phyloP scores from a whole-genome alignment of 805 yeast species.

The Candida ulmi region DNA sequence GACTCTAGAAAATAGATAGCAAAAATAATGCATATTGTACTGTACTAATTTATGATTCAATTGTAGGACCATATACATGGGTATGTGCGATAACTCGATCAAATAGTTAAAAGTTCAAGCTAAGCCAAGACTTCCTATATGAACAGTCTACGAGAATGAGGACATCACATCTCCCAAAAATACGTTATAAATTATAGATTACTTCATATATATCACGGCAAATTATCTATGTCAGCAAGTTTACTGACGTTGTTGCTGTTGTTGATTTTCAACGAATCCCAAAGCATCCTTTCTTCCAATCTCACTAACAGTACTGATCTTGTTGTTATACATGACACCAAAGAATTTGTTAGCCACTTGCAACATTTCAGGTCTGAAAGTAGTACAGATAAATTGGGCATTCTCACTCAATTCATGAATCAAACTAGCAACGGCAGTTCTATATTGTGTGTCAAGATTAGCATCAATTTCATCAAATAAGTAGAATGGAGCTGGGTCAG shows the following conservation, averaged over 20 bases:
- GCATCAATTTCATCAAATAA: constrained; percentile 97
- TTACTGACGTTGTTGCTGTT: constrained; percentile 8
- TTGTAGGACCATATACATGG: too few relatives aligned
- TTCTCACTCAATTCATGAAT: constrained; percentile 56
- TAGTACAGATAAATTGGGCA: constrained; percentile 94
- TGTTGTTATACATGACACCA: constrained; percentile 80
- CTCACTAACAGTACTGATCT: constrained; percentile 71
- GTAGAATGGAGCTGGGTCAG: constrained; percentile 97
- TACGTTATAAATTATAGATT: too few relatives aligned
- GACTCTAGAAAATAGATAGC: constrained; percentile 31
- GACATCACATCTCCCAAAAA: too few relatives aligned
- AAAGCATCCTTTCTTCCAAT: constrained; percentile 71
- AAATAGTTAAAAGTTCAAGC: too few relatives aligned
- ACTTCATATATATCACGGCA: too few relatives aligned
- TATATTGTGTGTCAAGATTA: constrained; percentile 85
- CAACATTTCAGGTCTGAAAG: constrained; percentile 90
- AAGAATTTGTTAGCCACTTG: constrained; percentile 81
- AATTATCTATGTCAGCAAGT: too few relatives aligned
- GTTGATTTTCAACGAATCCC: constrained; percentile 74
- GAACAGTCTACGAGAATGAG: too few relatives aligned
- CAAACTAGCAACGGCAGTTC: constrained; percentile 79
- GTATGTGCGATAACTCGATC: too few relatives aligned
- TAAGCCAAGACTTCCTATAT: too few relatives aligned
- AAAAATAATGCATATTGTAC: background rate
- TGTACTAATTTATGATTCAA: too few relatives aligned